A percentile compares a stretch with the other conserved stretches of the same genome.
phyloP scores from a whole-genome alignment of 2,329 filamentous ascomycete genomes.

The Sporothrix humicola region DNA sequence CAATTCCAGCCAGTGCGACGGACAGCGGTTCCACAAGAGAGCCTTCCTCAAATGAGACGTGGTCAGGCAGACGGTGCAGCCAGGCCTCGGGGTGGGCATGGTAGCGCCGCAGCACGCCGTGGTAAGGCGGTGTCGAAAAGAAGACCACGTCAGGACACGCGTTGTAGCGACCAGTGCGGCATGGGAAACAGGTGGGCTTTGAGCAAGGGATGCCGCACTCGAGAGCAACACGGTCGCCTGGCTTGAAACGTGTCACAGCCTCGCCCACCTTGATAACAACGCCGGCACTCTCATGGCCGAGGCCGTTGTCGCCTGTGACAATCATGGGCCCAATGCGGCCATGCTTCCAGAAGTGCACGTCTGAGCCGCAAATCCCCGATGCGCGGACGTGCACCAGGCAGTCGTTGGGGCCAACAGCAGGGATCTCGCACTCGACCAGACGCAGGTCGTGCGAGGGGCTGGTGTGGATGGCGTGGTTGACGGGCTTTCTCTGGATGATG shows the following conservation, averaged over 20 bases:
- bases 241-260: slow-evolving; percentile 53
- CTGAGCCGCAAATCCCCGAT: slow-evolving; percentile 66
- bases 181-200: slow-evolving; percentile 58
- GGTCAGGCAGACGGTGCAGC: slow-evolving; percentile 63
- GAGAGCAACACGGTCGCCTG: slow-evolving; percentile 68
- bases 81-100: slow-evolving; percentile 66
- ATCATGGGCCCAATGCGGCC: slow-evolving; percentile 58
- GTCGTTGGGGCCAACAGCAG: slow-evolving; percentile 49
- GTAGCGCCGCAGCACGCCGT: slow-evolving; percentile 65
- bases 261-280: slow-evolving; percentile 63
- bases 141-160: slow-evolving; percentile 67
- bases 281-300: slow-evolving; percentile 57
- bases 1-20: slow-evolving; percentile 65
- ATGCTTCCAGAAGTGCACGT: slow-evolving; percentile 71
- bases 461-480: slow-evolving; percentile 72
- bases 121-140: slow-evolving; percentile 65
- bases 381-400: slow-evolving; percentile 66
- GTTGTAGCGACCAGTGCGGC: slow-evolving; percentile 65
- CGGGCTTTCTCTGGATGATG: slow-evolving; percentile 34
- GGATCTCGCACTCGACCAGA: slow-evolving; percentile 62
- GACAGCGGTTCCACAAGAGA: slow-evolving; percentile 69
- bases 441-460: slow-evolving; percentile 71
- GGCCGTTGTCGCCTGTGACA: slow-evolving; percentile 8
- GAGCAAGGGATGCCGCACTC: slow-evolving; percentile 70
- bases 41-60: slow-evolving; percentile 62